A percentile compares a stretch with the other conserved stretches of the same genome.
These are phyloP conservation scores for Chloranthus sessilifolius DNA, from an alignment of 164 flowering plant species.

Conservation along the genomic window DNA sequence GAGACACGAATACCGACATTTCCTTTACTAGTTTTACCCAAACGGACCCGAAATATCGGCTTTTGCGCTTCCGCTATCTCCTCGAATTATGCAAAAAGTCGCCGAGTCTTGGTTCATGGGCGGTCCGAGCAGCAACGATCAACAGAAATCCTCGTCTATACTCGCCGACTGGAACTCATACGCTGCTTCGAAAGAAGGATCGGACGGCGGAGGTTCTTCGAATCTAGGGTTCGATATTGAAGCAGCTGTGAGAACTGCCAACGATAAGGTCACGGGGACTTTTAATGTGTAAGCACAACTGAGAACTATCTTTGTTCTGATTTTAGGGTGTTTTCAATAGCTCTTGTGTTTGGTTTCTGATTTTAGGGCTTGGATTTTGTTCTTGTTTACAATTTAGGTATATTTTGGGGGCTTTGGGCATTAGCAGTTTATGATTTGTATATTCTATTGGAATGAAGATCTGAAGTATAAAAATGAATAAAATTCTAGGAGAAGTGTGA, in stretches of 20 bases:
- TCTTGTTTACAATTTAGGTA: too few relatives aligned
- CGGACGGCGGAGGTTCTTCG: constrained; percentile 28
- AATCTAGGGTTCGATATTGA: constrained; percentile 68
- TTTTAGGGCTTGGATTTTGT: too few relatives aligned
- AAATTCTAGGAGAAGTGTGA: too few relatives aligned
- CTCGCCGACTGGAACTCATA: constrained; percentile 95
- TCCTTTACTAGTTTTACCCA: too few relatives aligned
- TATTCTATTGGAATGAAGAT: too few relatives aligned
- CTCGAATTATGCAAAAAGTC: constrained; percentile 24
- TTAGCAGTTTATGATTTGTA: too few relatives aligned
- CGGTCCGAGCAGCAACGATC: constrained; percentile 23
- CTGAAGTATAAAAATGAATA: too few relatives aligned
- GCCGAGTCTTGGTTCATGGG: constrained; percentile 78
- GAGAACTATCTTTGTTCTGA: not conserved
- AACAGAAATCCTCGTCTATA: constrained; percentile 48
- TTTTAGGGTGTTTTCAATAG: not conserved
- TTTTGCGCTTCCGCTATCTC: not conserved
- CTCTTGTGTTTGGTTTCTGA: not conserved
- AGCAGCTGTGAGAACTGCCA: constrained; percentile 77
- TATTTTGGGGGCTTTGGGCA: too few relatives aligned
- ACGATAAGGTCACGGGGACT: constrained; percentile 81
- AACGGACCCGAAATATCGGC: not conserved
- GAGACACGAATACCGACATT: too few relatives aligned
- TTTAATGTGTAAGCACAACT: constrained; percentile 58
- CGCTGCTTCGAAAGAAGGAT: constrained; percentile 39